phyloP scores from a whole-genome alignment of 228 moss, liverwort and hornwort genomes.

The Sphagnum fallax region DNA sequence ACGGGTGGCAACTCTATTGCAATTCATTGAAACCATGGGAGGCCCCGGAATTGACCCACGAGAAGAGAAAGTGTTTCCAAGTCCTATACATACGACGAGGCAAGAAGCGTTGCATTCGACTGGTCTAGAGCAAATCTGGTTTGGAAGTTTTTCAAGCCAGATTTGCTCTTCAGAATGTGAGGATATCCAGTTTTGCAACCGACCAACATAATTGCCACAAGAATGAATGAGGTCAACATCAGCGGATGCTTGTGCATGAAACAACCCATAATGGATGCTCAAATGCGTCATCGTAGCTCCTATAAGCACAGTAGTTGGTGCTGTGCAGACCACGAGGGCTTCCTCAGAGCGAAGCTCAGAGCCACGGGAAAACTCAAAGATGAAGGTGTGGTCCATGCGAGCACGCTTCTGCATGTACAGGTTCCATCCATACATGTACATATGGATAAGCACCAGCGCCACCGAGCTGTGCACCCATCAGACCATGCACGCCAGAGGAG shows the following conservation, averaged over 20 bases:
- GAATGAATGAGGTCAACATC: slow-evolving; percentile 61
- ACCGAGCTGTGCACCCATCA: slow-evolving; percentile 53
- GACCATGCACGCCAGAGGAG: neutral
- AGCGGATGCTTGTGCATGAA: slow-evolving; percentile 32
- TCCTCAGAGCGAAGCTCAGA: slow-evolving; percentile 66
- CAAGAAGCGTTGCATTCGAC: too few relatives aligned
- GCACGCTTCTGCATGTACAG: slow-evolving; percentile 78
- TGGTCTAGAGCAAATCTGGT: too few relatives aligned
- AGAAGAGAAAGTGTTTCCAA: too few relatives aligned
- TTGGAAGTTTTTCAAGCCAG: too few relatives aligned
- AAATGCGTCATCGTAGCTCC: slow-evolving; percentile 57
- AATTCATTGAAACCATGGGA: too few relatives aligned
- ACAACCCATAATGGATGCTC: slow-evolving; percentile 39
- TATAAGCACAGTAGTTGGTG: slow-evolving; percentile 57
- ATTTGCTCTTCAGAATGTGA: too few relatives aligned
- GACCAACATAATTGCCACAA: slow-evolving; percentile 45
- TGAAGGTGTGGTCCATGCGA: slow-evolving; percentile 80
- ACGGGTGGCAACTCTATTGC: too few relatives aligned
- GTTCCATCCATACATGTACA: slow-evolving; percentile 95
- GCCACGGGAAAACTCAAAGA: slow-evolving; percentile 85
- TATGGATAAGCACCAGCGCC: slow-evolving; percentile 78
- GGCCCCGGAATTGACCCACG: too few relatives aligned
- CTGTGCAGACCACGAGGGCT: slow-evolving; percentile 63
- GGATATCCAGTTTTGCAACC: slow-evolving; percentile 1
- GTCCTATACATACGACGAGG: too few relatives aligned